phyloP scores from a whole-genome alignment of 805 yeast genomes.

The Scheffersomyces ergatensis region DNA sequence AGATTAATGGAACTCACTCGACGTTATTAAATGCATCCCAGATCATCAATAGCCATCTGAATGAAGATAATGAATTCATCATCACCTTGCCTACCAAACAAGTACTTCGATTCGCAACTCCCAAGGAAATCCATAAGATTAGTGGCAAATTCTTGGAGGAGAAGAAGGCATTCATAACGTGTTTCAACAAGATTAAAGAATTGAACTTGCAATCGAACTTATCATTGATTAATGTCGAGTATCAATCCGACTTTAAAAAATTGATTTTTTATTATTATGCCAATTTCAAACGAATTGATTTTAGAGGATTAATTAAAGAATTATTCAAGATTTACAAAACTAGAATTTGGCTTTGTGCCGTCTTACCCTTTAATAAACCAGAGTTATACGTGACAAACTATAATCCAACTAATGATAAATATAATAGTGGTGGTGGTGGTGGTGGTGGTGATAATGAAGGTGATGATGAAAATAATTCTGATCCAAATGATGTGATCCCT shows the following conservation, averaged over 20 bases:
- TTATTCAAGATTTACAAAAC: slow-evolving; percentile 45
- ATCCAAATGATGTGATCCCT: slow-evolving; percentile 22
- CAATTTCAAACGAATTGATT: slow-evolving; percentile 44
- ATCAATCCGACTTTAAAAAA: slow-evolving; percentile 44
- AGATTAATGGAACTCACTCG: slow-evolving; percentile 39
- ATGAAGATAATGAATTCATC: slow-evolving; percentile 59
- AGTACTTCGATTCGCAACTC: slow-evolving; percentile 72
- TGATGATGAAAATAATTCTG: slow-evolving; percentile 1
- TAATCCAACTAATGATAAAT: slow-evolving; percentile 8
- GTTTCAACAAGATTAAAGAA: slow-evolving; percentile 46
- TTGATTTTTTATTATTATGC: slow-evolving; percentile 46
- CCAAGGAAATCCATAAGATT: slow-evolving; percentile 62
- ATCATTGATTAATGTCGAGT: slow-evolving; percentile 44
- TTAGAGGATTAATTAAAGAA: slow-evolving; percentile 42
- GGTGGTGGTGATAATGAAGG: not conserved
- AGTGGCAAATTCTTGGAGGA: slow-evolving; percentile 69
- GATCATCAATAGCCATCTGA: slow-evolving; percentile 37
- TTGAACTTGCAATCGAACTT: slow-evolving; percentile 45
- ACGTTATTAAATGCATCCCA: slow-evolving; percentile 30
- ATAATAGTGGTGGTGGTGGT: not conserved
- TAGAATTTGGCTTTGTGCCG: slow-evolving; percentile 48
- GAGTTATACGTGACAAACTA: slow-evolving; percentile 19
- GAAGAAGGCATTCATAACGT: slow-evolving; percentile 65
- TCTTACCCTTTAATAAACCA: slow-evolving; percentile 39
- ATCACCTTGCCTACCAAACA: slow-evolving; percentile 74